Conservation (phyloP, 2,329 filamentous ascomycete genomes). For the Paecilomyces variotii region DNA sequence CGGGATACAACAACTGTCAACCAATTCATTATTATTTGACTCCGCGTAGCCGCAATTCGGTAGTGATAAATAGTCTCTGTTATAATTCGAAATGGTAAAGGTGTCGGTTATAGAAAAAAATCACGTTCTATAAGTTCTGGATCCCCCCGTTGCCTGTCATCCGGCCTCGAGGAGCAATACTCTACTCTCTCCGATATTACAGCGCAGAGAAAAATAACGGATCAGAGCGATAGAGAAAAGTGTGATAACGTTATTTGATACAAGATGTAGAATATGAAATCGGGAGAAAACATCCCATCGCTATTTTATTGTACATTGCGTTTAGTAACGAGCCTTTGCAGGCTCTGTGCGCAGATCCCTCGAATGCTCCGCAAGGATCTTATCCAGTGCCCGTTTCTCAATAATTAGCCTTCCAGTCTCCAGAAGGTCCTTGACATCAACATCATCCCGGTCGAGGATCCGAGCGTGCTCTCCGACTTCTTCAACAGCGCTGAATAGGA, state of each 20-base stretch:
- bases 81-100: not conserved
- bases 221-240: not conserved
- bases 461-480: constrained; percentile 58
- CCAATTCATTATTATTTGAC: too few relatives aligned
- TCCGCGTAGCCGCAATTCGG: not conserved
- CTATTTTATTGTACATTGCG: constrained; percentile 7
- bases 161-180: not conserved
- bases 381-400: constrained; percentile 70
- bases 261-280: not conserved
- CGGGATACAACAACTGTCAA: not conserved
- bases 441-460: constrained; percentile 63
- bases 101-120: not conserved
- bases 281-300: not conserved
- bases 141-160: not conserved
- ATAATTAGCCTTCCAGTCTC: constrained; percentile 79
- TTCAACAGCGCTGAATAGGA: constrained; percentile 60
- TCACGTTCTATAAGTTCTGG: not conserved
- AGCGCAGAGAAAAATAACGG: too few relatives aligned
- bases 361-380: constrained; percentile 62
- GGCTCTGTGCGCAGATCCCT: constrained; percentile 29
- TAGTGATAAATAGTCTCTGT: not conserved
- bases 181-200: not conserved
- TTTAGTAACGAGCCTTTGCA: constrained; percentile 26
- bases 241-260: not conserved
- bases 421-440: constrained; percentile 92